Base-by-base conservation (phyloP, 1,284 basidiomycete genomes). In the Ceratobasidium sp. region DNA sequence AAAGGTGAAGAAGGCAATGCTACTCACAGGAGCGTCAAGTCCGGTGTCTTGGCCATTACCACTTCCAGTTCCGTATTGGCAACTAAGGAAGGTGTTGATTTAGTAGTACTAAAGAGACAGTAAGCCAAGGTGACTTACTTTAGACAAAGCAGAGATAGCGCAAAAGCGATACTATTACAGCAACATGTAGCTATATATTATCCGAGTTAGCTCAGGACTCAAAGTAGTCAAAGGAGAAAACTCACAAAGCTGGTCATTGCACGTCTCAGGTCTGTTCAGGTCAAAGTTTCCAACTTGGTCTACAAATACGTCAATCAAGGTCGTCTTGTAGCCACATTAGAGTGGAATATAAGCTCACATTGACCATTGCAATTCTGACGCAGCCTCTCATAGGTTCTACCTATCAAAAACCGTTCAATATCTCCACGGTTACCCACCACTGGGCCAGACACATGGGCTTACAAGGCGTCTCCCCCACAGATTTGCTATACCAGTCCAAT, bases 401-500 rank as follows among this genome's bases (percentile, higher is more conserved):
- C 68, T 70, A 55, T 33, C 33, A 10, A 7, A 18, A 40, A 23
- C 28, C 15, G n/a, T 12, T 42, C 26, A 56, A 15, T 18, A 13
- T 20, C 6, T 56, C 51, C 33, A 23, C 51, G 33, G 33, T 33
- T 33, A 33, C 33, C 33, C 42, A 13, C 33, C 12, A 12, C 26
- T 23, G 28, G 56, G 12, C 20, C 39, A n/a, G 23, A 56, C 6
- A 13, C 2, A 7, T 12, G 42, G 23, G 33, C 68, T 23, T 49
- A 56, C 68, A 70, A 15, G 68, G 68, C 12, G 68, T 70, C 53
- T 70, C 68, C 10, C 68, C 70, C 9, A 72, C 56, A 39, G 70
- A 72, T 13, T 60, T 33, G 51, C 55, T 72, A 33, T 46, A 75
- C 71, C 71, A 75, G 53, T 75, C 71, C 42, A 75, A 64, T 42